Evolutionary conservation across 192 early-diverging fungal species (phyloP).

Genomic region (Obelidium mucronatum): DNA sequence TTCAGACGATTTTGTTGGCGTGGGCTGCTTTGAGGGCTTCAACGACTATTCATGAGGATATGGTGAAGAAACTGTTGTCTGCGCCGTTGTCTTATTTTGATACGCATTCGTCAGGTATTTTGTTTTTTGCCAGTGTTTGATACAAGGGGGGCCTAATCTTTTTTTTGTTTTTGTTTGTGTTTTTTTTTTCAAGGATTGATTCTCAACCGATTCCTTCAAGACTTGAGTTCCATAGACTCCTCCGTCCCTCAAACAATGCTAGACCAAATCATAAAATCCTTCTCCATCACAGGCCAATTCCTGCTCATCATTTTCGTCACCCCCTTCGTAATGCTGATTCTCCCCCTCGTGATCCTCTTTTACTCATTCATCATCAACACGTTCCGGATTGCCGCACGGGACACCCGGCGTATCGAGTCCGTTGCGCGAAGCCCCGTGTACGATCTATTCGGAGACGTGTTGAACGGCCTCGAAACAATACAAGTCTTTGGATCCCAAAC

Average conservation of each 20-base stretch:
- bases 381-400: conserved; percentile 39
- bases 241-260: conserved; percentile 17
- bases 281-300: conserved; percentile 24
- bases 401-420: conserved; percentile 45
- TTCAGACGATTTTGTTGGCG: conserved; percentile 17
- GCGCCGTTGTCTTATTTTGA: conserved; percentile 31
- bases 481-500: conserved; percentile 18
- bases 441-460: conserved; percentile 25
- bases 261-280: conserved; percentile 16
- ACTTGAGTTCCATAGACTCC: conserved; percentile 23
- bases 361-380: conserved; percentile 27
- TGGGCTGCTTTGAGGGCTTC: conserved; percentile 5
- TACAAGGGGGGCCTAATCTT: neutral
- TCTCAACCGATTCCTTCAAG: conserved; percentile 30
- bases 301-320: conserved; percentile 18
- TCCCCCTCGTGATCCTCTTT: conserved; percentile 29
- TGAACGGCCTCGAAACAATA: conserved; percentile 22
- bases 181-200: conserved; percentile 11
- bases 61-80: conserved; percentile 22
- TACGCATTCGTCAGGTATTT: conserved; percentile 23
- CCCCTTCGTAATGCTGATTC: conserved; percentile 30
- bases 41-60: conserved; percentile 15
- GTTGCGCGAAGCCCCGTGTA: conserved; percentile 44
- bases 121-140: neutral
- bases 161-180: neutral